Evolutionary conservation across 495 filamentous ascomycete species (phyloP).

Genomic region (Saxophila tyrrhenica): DNA sequence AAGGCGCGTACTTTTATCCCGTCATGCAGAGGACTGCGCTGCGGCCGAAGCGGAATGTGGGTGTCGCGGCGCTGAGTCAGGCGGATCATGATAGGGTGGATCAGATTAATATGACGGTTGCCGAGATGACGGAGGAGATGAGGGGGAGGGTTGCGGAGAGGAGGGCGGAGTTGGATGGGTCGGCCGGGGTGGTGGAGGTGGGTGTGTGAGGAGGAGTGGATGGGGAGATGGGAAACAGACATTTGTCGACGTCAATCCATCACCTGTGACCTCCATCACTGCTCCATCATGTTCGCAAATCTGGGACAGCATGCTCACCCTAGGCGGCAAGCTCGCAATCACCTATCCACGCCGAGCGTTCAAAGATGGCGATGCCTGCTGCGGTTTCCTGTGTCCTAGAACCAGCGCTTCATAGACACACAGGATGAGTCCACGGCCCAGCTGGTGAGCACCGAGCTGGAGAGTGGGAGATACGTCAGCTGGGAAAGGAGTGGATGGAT

Average conservation of each 20-base stretch:
- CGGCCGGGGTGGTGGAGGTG: not conserved
- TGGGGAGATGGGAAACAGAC: not conserved
- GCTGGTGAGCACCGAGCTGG: too few relatives aligned
- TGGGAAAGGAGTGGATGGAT: too few relatives aligned
- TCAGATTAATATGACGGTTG: conserved; percentile 42
- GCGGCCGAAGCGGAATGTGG: conserved; percentile 46
- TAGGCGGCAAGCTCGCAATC: too few relatives aligned
- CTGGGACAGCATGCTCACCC: too few relatives aligned
- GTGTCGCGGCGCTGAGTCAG: conserved; percentile 37
- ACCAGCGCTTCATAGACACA: too few relatives aligned
- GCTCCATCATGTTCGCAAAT: too few relatives aligned
- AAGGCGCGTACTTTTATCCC: conserved; percentile 83
- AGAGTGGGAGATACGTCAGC: too few relatives aligned
- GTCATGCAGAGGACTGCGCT: conserved; percentile 58
- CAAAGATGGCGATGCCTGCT: too few relatives aligned
- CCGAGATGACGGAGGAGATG: conserved; percentile 44
- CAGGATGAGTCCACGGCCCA: too few relatives aligned
- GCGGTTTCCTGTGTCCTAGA: too few relatives aligned
- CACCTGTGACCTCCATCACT: too few relatives aligned
- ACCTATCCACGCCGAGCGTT: too few relatives aligned
- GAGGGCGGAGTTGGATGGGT: conserved; percentile 10
- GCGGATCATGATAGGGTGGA: conserved; percentile 37
- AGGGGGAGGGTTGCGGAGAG: conserved; percentile 6
- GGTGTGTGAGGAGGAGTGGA: not conserved
- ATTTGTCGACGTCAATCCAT: not conserved